These are phyloP conservation scores for Pythium phragmiticola DNA, from an alignment of 352 stramenopile species.

Conservation along the genomic window DNA sequence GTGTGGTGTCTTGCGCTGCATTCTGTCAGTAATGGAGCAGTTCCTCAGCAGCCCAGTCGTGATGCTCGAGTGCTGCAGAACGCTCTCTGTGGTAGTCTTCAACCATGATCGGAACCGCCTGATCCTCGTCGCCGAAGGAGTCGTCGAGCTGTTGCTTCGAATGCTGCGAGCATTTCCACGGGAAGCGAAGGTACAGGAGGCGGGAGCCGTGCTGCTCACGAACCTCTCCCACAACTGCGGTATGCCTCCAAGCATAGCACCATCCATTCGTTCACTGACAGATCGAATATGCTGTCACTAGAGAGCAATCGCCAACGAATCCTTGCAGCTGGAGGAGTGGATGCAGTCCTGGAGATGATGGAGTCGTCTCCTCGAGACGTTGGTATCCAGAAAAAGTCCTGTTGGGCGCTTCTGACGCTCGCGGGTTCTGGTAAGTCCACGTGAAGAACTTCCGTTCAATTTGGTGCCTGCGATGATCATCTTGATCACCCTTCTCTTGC, in stretches of 20 bases:
- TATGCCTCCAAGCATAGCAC: constrained; percentile 18
- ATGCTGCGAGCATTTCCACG: constrained; percentile 61
- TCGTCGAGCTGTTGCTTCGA: constrained; percentile 49
- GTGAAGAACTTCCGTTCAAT: background rate
- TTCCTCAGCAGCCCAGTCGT: constrained; percentile 50
- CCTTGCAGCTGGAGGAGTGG: constrained; percentile 62
- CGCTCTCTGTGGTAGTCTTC: constrained; percentile 77
- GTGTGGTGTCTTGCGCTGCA: constrained; percentile 50
- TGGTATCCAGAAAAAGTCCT: constrained; percentile 75
- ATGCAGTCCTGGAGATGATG: constrained; percentile 84
- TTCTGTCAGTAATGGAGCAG: constrained; percentile 65
- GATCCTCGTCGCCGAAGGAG: constrained; percentile 67
- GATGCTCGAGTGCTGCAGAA: constrained; percentile 74
- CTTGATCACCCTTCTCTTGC: background rate
- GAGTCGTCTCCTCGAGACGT: constrained; percentile 72
- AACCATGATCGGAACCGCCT: constrained; percentile 75
- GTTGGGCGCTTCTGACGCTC: constrained; percentile 83
- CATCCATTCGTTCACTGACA: constrained; percentile 3
- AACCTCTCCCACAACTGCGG: constrained; percentile 87
- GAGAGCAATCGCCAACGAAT: constrained; percentile 85
- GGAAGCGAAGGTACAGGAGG: constrained; percentile 69
- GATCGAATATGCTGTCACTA: constrained; percentile 27
- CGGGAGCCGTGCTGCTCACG: constrained; percentile 70
- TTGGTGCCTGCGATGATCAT: background rate
- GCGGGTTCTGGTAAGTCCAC: constrained; percentile 55